phyloP scores from a whole-genome alignment of 495 filamentous ascomycete species.

The Lepidopterella palustris region DNA sequence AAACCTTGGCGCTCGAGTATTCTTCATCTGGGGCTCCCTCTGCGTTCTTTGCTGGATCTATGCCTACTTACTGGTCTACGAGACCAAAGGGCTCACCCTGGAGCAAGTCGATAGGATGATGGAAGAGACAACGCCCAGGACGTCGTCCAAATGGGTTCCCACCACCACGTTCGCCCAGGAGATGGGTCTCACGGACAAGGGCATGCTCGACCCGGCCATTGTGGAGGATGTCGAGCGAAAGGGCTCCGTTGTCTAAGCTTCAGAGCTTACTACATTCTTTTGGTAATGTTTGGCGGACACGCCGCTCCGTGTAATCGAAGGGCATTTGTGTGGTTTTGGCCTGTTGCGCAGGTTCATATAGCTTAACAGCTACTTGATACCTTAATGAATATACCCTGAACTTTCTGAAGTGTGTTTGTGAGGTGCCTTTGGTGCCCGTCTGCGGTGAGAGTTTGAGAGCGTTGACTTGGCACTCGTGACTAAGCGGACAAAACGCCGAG shows the following conservation, averaged over 20 bases:
- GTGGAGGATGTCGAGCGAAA: slow-evolving; percentile 5
- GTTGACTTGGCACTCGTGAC: too few species aligned
- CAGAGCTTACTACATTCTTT: neutral
- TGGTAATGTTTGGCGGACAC: neutral
- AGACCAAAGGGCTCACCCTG: slow-evolving; percentile 82
- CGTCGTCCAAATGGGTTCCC: slow-evolving; percentile 62
- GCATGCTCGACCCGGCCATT: slow-evolving; percentile 1
- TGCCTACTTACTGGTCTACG: slow-evolving; percentile 69
- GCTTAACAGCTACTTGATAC: too few species aligned
- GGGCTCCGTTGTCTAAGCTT: slow-evolving; percentile 1
- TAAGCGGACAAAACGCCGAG: too few species aligned
- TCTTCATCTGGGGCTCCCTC: slow-evolving; percentile 62
- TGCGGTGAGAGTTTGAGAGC: too few species aligned
- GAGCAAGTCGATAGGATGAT: slow-evolving; percentile 87
- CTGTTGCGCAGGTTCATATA: neutral
- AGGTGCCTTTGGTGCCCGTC: too few species aligned
- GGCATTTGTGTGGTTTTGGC: neutral
- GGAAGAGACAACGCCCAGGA: slow-evolving; percentile 64
- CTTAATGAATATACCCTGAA: neutral
- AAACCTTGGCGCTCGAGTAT: slow-evolving; percentile 50
- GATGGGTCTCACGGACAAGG: slow-evolving; percentile 3
- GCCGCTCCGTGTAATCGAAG: too few species aligned
- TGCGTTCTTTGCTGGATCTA: slow-evolving; percentile 52
- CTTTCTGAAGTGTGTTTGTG: too few species aligned
- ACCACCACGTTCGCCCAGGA: neutral